phyloP scores from a whole-genome alignment of 164 flowering plant genomes.

The Vitis vinifera region DNA sequence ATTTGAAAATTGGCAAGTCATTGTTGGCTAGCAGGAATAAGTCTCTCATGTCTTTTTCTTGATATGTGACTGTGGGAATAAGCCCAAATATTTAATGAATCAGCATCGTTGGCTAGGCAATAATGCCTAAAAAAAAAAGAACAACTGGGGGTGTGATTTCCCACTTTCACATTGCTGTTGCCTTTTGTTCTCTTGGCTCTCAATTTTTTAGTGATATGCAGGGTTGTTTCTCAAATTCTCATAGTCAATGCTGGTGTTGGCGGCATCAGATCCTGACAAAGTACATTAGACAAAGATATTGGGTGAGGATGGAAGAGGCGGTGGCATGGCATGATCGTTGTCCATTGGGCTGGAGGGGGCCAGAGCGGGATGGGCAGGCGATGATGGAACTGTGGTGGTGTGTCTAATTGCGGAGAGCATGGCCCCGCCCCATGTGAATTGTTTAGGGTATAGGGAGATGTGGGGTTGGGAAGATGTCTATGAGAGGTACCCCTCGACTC shows the following conservation, averaged over 20 bases:
- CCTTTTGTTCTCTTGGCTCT: too few species aligned
- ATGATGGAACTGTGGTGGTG: neutral
- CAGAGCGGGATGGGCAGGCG: constrained; percentile 2
- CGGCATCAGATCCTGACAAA: neutral
- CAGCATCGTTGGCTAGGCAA: too few species aligned
- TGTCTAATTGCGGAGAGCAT: constrained; percentile 4
- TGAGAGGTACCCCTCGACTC: too few species aligned
- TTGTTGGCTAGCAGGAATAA: too few species aligned
- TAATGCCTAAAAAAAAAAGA: too few species aligned
- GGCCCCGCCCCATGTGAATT: constrained; percentile 11
- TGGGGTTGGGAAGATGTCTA: neutral
- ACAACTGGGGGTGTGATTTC: too few species aligned
- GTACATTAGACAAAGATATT: neutral
- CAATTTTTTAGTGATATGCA: too few species aligned
- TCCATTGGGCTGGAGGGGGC: neutral
- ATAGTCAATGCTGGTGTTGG: constrained; percentile 4
- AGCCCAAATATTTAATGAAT: too few species aligned
- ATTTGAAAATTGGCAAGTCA: too few species aligned
- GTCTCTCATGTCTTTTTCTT: too few species aligned
- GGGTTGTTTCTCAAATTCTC: neutral
- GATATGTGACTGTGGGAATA: too few species aligned
- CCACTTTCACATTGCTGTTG: too few species aligned
- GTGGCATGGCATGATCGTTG: constrained; percentile 10
- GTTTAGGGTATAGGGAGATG: neutral
- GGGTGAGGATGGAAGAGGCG: neutral